Base-by-base conservation (phyloP, 2,329 filamentous ascomycete genomes). In the Aureobasidium melanogenum region DNA sequence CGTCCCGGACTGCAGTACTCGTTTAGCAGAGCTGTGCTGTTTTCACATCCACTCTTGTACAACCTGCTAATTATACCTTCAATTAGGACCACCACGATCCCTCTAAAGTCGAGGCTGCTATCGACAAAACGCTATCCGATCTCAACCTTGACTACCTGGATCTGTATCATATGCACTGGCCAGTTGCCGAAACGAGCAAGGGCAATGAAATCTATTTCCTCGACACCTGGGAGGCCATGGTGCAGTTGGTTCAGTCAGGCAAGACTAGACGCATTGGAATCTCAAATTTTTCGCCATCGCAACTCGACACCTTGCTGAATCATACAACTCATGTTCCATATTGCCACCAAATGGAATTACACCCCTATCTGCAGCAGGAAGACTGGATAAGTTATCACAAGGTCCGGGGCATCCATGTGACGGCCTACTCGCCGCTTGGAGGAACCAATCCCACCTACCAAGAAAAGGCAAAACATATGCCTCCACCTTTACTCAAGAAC, bases 291-390 rank as follows among this genome's bases (percentile, higher is more conserved):
- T 76, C 76, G 58, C 79, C 80, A n/a, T 67, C 70, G 14, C 76
- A 80, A 39, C 71, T 83, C 15, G 72, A 81, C 64, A 68, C 74
- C 60, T 74, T 83, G 61, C 66, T 79, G 64, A 79, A 80, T 70
- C 83, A 84, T 5, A 85, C 85, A 55, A 82, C 80, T 66, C 71
- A 88, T 63, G 70, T 77, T 3, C 89, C 89, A 0, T 85, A 83
- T 7, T 82, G 88, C 64, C 92, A 93, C 76, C 89, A 94, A 79
- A 88, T 93, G 69, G 89, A 93, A 76, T 86, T 83, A 69, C 88
- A 94, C 73, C 88, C 89, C 0, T 89, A 90, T 48, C 73, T 84
- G 15, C 82, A 79, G 38, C 82, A 84, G 66, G 72, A 76, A 62
- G 77, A 81, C 59, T 79, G 80, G 65, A 70, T 82, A 30, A 73